Evolutionary conservation across 495 filamentous ascomycete genomes (phyloP).

Genomic region (Podospora anserina): DNA sequence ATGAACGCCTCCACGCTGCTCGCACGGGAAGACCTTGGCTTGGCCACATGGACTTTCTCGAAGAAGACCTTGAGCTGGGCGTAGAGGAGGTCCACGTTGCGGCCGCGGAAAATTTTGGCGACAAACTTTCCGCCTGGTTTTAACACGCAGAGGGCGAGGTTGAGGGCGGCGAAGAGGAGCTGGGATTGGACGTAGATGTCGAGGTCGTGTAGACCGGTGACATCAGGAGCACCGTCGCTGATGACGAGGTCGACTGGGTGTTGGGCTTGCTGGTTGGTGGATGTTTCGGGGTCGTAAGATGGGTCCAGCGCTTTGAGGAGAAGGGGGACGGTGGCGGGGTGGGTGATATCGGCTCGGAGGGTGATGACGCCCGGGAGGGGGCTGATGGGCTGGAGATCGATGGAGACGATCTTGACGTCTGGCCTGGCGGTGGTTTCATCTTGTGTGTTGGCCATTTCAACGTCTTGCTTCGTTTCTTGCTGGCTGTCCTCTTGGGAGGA

Average conservation of each 20-base stretch:
- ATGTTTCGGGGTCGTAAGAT: slow-evolving; percentile 56
- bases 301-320: slow-evolving; percentile 81
- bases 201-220: slow-evolving; percentile 92
- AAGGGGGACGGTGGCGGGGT: slow-evolving; percentile 88
- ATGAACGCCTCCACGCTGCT: slow-evolving; percentile 97
- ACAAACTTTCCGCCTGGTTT: slow-evolving; percentile 93
- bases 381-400: slow-evolving; percentile 94
- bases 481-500: slow-evolving; percentile 23
- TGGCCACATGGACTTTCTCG: slow-evolving; percentile 80
- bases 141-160: slow-evolving; percentile 85
- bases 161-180: slow-evolving; percentile 87
- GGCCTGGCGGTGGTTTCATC: slow-evolving; percentile 53
- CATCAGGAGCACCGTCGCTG: slow-evolving; percentile 92
- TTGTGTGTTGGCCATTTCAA: neutral
- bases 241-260: slow-evolving; percentile 88
- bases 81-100: slow-evolving; percentile 88
- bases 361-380: slow-evolving; percentile 88
- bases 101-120: slow-evolving; percentile 93
- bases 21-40: slow-evolving; percentile 85
- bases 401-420: slow-evolving; percentile 88
- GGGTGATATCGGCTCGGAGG: slow-evolving; percentile 92
- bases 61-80: slow-evolving; percentile 91
- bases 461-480: neutral
- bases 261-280: slow-evolving; percentile 45
- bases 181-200: slow-evolving; percentile 98